These are phyloP conservation scores for Nannizziopsis barbatae DNA, from an alignment of 2,329 filamentous ascomycete species.

Conservation along the genomic window DNA sequence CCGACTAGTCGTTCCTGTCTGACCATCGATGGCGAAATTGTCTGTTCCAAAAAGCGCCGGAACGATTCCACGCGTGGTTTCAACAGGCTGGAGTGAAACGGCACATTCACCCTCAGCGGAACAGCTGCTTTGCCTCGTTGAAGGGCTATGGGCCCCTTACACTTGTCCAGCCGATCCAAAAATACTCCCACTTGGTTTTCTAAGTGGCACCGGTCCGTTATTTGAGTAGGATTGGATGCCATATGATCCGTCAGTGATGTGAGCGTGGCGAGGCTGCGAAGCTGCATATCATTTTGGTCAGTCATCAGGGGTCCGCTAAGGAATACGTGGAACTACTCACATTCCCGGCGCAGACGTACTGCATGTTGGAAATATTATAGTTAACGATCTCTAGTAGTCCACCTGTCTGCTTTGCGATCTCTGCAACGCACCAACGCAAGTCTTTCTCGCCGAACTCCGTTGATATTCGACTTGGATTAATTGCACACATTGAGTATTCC, in stretches of 20 bases:
- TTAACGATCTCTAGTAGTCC: constrained; percentile 99
- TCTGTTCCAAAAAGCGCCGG: constrained; percentile 21
- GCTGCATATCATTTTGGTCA: not conserved
- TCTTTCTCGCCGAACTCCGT: constrained; percentile 98
- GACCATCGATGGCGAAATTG: constrained; percentile 20
- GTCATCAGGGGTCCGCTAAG: not conserved
- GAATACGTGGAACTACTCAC: constrained; percentile 24
- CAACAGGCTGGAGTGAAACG: constrained; percentile 25
- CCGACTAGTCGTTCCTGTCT: constrained; percentile 22
- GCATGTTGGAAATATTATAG: constrained; percentile 64
- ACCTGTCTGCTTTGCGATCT: constrained; percentile 80
- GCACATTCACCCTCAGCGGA: constrained; percentile 25
- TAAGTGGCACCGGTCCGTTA: not conserved
- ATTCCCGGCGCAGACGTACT: constrained; percentile 58
- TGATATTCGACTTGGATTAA: constrained; percentile 94
- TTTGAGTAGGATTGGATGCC: not conserved
- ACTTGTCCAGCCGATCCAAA: not conserved
- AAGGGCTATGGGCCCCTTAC: not conserved
- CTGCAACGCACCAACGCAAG: constrained; percentile 89
- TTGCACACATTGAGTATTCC: constrained; percentile 98
- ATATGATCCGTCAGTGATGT: not conserved
- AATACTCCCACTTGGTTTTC: not conserved
- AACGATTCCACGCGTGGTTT: constrained; percentile 21
- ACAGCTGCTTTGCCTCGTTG: constrained; percentile 22
- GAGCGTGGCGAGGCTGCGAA: not conserved